Percentiles rank a stretch among this genome's conserved stretches.
These are phyloP conservation scores for Alternaria novae-zelandiae DNA, from an alignment of 2,329 filamentous ascomycete species.

Conservation along the genomic window DNA sequence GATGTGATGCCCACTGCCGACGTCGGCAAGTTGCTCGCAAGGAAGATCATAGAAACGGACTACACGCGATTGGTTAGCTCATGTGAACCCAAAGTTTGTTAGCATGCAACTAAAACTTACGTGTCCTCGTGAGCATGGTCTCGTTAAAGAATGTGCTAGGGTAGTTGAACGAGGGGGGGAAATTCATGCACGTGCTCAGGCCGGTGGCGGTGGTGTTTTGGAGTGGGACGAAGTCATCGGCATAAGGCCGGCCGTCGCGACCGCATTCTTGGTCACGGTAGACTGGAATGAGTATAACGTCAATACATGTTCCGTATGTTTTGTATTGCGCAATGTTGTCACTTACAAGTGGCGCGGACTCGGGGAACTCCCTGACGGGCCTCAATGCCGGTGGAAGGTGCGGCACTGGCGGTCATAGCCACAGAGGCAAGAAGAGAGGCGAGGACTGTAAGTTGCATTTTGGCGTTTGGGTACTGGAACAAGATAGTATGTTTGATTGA, in stretches of 20 bases:
- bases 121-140: not conserved
- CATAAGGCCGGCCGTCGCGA: slow-evolving; percentile 1
- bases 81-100: not conserved
- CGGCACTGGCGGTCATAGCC: slow-evolving; percentile 2
- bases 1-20: not conserved
- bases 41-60: slow-evolving; percentile 12
- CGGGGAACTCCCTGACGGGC: slow-evolving; percentile 7
- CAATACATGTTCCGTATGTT: not conserved
- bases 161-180: slow-evolving; percentile 5
- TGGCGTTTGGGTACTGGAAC: not conserved
- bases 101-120: not conserved
- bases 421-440: slow-evolving; percentile 2
- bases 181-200: slow-evolving; percentile 8
- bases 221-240: slow-evolving; percentile 6
- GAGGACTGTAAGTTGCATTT: slow-evolving; percentile 8
- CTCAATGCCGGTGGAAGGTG: not conserved
- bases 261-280: not conserved
- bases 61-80: not conserved
- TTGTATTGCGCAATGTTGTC: not conserved
- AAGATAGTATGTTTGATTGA: not conserved
- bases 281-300: not conserved
- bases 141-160: slow-evolving; percentile 6
- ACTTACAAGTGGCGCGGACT: slow-evolving; percentile 13
- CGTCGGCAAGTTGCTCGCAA: slow-evolving; percentile 1
- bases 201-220: not conserved